phyloP scores from a whole-genome alignment of 345 rosid species.

The Pistacia integerrima region DNA sequence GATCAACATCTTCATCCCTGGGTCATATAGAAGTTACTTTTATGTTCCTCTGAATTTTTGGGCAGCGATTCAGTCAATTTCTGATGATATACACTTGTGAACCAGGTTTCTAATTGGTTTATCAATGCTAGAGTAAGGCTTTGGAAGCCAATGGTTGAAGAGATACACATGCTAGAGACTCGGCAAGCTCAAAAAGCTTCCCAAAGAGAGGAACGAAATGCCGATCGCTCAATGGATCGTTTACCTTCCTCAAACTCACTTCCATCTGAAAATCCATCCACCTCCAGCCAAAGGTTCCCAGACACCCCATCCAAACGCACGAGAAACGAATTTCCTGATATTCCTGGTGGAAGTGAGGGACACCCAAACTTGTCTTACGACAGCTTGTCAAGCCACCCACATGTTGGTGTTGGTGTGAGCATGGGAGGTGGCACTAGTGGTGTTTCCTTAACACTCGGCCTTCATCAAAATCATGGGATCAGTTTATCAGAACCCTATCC shows the following conservation, averaged over 20 bases:
- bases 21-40: not conserved
- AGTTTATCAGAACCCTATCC: conserved; percentile 66
- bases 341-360: conserved; percentile 33
- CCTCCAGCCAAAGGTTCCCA: conserved; percentile 39
- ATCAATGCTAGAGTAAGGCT: conserved; percentile 94
- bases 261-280: conserved; percentile 35
- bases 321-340: conserved; percentile 42
- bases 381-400: conserved; percentile 41
- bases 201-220: conserved; percentile 48
- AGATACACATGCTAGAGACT: conserved; percentile 77
- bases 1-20: not conserved
- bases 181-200: conserved; percentile 59
- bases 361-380: conserved; percentile 33
- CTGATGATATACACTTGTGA: not conserved
- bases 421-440: conserved; percentile 48
- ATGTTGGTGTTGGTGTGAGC: conserved; percentile 43
- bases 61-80: not conserved
- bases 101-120: conserved; percentile 90
- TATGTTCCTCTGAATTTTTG: not conserved
- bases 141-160: conserved; percentile 99
- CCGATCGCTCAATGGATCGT: conserved; percentile 35
- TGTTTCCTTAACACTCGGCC: conserved; percentile 83
- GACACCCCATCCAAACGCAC: conserved; percentile 49
- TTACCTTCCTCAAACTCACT: conserved; percentile 29
- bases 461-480: conserved; percentile 70